Evolutionary conservation across 257 asterid species (phyloP).

Genomic region (Agastache rugosa): DNA sequence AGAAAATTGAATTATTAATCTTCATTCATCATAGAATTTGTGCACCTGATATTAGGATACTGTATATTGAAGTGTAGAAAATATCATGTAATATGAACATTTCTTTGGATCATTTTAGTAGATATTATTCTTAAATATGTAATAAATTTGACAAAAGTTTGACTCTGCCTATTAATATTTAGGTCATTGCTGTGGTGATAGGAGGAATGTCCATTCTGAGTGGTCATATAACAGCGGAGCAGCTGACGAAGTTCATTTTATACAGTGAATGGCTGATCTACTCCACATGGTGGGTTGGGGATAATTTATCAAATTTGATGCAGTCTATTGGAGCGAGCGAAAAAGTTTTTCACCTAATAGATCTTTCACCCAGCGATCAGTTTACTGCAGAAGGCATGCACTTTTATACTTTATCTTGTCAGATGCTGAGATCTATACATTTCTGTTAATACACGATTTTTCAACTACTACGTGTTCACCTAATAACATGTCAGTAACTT

Average conservation of each 20-base stretch:
- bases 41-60: slow-evolving; percentile 9
- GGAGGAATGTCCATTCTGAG: slow-evolving; percentile 92
- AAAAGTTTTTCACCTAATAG: slow-evolving; percentile 86
- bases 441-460: not conserved
- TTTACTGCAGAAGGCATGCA: slow-evolving; percentile 71
- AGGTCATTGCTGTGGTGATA: slow-evolving; percentile 96
- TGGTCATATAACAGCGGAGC: slow-evolving; percentile 94
- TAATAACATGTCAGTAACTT: not conserved
- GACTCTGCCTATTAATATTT: slow-evolving; percentile 32
- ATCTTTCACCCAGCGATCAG: slow-evolving; percentile 73
- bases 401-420: slow-evolving; percentile 29
- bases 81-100: not conserved
- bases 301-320: slow-evolving; percentile 87
- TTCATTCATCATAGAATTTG: not conserved
- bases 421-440: slow-evolving; percentile 29
- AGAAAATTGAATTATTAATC: not conserved
- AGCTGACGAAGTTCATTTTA: slow-evolving; percentile 92
- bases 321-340: slow-evolving; percentile 98
- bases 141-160: slow-evolving; percentile 14
- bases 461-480: slow-evolving; percentile 17
- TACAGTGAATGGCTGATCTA: slow-evolving; percentile 99
- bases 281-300: slow-evolving; percentile 99
- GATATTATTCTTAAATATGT: slow-evolving; percentile 20
- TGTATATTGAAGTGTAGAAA: not conserved
- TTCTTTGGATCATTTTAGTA: slow-evolving; percentile 27